Evolutionary conservation across 1,139 yeast genomes (phyloP).

Genomic region (Scheffersomyces stambukii): DNA sequence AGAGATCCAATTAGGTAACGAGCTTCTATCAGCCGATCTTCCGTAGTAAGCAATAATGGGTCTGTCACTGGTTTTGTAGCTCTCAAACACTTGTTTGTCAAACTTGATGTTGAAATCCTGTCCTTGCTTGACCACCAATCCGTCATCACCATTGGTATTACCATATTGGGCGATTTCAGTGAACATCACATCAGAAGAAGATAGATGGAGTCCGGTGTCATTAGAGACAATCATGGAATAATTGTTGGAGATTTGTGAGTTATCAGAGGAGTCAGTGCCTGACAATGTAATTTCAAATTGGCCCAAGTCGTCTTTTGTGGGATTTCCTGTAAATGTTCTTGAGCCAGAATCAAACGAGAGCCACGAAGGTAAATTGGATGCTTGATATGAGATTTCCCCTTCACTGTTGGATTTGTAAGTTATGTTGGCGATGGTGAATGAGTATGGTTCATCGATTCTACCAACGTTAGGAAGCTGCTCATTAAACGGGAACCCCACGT

Average conservation of each 20-base stretch:
- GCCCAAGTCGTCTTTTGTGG: constrained; percentile 48
- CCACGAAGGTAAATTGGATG: constrained; percentile 70
- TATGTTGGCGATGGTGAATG: constrained; percentile 65
- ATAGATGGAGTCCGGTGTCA: constrained; percentile 46
- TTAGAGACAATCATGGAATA: constrained; percentile 60
- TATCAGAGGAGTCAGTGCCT: constrained; percentile 59
- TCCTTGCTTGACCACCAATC: constrained; percentile 72
- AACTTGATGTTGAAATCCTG: constrained; percentile 61
- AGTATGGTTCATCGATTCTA: constrained; percentile 56
- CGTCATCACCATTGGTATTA: constrained; percentile 66
- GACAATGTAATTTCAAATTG: constrained; percentile 45
- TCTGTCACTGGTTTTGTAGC: constrained; percentile 38
- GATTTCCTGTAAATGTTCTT: constrained; percentile 68
- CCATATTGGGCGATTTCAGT: constrained; percentile 55
- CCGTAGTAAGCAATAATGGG: constrained; percentile 73
- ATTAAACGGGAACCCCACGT: constrained; percentile 73
- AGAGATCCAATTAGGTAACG: constrained; percentile 84
- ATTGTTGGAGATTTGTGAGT: constrained; percentile 39
- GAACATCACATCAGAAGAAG: constrained; percentile 36
- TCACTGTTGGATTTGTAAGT: constrained; percentile 56
- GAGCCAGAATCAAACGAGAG: constrained; percentile 60
- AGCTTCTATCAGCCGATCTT: constrained; percentile 73
- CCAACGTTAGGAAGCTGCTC: constrained; percentile 89
- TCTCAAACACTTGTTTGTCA: constrained; percentile 51
- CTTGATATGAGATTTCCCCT: constrained; percentile 50